Base-by-base conservation (phyloP, 2,329 filamentous ascomycete species). In the Cercospora sesami region DNA sequence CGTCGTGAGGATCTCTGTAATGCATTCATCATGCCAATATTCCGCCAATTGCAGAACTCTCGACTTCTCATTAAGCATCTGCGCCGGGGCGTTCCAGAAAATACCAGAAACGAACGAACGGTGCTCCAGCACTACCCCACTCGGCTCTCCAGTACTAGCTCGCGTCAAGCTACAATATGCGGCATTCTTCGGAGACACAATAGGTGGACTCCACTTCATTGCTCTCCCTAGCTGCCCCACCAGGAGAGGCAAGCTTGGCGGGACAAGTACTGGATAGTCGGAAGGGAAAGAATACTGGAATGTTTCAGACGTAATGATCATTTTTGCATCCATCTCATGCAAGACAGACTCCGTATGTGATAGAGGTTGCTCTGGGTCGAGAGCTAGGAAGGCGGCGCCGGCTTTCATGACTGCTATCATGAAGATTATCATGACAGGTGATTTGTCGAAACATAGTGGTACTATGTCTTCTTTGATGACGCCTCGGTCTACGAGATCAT, bases 401-500 rank as follows among this genome's bases (percentile, higher is more conserved):
- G 79, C 78, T 64, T 80, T 80, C 59, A 81, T 75, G 7, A 81
- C 76, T 6, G 75, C 77, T 6, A 81, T 74, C 75, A 79, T 78
- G 1, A 78, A 77, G n/a, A 81, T 73, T 9, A 78, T 69, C 0
- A 76, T 75, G 63, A 76, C 79, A 5, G 65, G 62, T 42, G 77
- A 79, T 71, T 81, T 81, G 57, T 80, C 79, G 57, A 81, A 80
- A 63, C 79, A 79, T 3, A 78, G 75, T 36, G 59, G 59, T 18
- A 61, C 59, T 31, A 61, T 28, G 23, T 42, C 59, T 45, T 61
- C 59, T 23, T 23, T 31, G 4, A 33, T 30, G 55, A 59, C n/a
- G 55, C 55, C 55, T 18, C 55, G 55, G n/a, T 59, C 55, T 6
- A 59, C 55, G 21, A 59, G 55, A 59, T 59, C 55, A 31, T 33